Evolutionary conservation across 345 rosid species (phyloP).

Genomic region (Rubroshorea leprosula): DNA sequence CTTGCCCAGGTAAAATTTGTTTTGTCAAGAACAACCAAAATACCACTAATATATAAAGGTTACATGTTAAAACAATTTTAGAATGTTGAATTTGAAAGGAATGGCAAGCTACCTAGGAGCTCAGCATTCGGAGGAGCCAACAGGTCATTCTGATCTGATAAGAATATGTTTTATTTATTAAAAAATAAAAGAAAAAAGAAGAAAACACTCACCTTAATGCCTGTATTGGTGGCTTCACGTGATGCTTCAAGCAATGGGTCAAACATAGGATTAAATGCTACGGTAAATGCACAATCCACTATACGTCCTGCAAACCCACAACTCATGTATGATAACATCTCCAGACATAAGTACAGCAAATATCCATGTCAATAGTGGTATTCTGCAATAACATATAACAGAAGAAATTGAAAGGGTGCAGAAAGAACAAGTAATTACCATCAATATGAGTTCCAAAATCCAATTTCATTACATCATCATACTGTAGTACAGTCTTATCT

Average conservation of each 20-base stretch:
- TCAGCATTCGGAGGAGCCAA: too few species aligned
- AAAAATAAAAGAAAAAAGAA: too few species aligned
- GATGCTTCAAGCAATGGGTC: constrained; percentile 93
- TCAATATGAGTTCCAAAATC: constrained; percentile 97
- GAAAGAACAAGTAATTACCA: constrained; percentile 34
- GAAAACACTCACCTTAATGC: constrained; percentile 62
- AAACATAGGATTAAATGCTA: constrained; percentile 97
- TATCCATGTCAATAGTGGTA: not conserved
- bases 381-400: constrained; percentile 3
- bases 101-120: too few species aligned
- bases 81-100: too few species aligned
- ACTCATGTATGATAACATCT: constrained; percentile 14
- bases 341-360: not conserved
- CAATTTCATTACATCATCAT: constrained; percentile 94
- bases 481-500: constrained; percentile 93
- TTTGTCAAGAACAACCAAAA: too few species aligned
- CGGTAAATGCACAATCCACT: constrained; percentile 92
- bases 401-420: not conserved
- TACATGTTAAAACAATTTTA: too few species aligned
- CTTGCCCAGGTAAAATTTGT: too few species aligned
- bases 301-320: constrained; percentile 58
- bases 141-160: too few species aligned
- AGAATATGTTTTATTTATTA: too few species aligned
- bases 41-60: too few species aligned
- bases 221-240: constrained; percentile 92